phyloP scores from a whole-genome alignment of 2,329 filamentous ascomycete species.

The Trichoderma breve region DNA sequence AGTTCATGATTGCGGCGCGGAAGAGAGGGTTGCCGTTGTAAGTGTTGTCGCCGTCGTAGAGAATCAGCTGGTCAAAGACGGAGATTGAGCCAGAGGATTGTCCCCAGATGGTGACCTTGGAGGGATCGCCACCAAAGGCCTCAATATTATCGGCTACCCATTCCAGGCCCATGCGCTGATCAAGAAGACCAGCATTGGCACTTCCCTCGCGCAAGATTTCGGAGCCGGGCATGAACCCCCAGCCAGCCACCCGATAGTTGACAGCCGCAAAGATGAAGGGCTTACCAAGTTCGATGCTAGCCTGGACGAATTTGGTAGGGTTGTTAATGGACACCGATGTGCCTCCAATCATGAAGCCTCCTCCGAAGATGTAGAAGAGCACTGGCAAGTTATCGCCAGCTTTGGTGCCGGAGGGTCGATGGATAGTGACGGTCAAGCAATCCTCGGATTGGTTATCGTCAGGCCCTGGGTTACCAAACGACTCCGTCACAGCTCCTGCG shows the following conservation, averaged over 20 bases:
- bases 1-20: conserved; percentile 75
- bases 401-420: conserved; percentile 56
- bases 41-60: conserved; percentile 68
- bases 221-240: conserved; percentile 66
- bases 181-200: conserved; percentile 68
- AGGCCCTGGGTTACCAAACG: neutral
- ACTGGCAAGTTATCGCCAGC: conserved; percentile 60
- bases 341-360: conserved; percentile 54
- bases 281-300: conserved; percentile 7
- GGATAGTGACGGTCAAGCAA: conserved; percentile 60
- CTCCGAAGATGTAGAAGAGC: conserved; percentile 69
- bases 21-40: conserved; percentile 76
- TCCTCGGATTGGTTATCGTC: conserved; percentile 45
- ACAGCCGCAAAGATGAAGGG: conserved; percentile 73
- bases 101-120: conserved; percentile 46
- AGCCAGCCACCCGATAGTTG: conserved; percentile 73
- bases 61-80: conserved; percentile 70
- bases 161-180: conserved; percentile 69
- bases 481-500: neutral
- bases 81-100: conserved; percentile 71
- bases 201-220: conserved; percentile 66
- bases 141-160: conserved; percentile 77
- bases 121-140: neutral
- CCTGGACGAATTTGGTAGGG: neutral
- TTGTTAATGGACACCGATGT: conserved; percentile 34